These are phyloP conservation scores for Lentinus brumalis DNA, from an alignment of 768 basidiomycete genomes.

Conservation along the genomic window DNA sequence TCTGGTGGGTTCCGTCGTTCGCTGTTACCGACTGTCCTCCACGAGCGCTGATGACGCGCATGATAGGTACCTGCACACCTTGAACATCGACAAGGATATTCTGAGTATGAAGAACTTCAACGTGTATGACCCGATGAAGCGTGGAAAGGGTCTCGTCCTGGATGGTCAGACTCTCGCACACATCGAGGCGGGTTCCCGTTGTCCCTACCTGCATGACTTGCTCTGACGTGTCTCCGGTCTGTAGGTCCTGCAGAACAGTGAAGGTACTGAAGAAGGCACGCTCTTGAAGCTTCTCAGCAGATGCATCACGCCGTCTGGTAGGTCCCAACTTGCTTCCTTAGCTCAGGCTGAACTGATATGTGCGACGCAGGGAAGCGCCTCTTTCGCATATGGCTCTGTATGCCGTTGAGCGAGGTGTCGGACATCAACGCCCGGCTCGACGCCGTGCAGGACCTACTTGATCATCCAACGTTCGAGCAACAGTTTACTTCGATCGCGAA, in stretches of 20 bases:
- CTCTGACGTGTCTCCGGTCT: conserved; percentile 1
- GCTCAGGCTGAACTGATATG: background rate
- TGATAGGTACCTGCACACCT: conserved; percentile 78
- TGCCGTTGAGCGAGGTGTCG: conserved; percentile 77
- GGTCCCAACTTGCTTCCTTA: conserved; percentile 22
- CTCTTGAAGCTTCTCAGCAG: conserved; percentile 78
- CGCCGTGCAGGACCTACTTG: conserved; percentile 89
- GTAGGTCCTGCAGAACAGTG: conserved; percentile 86
- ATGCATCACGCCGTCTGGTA: conserved; percentile 92
- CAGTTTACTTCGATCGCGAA: conserved; percentile 78
- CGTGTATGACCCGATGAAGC: conserved; percentile 92
- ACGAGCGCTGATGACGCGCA: conserved; percentile 14
- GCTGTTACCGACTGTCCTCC: background rate
- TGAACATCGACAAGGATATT: conserved; percentile 96
- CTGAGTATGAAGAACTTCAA: conserved; percentile 98
- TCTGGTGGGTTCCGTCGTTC: conserved; percentile 58
- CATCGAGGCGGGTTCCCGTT: conserved; percentile 65
- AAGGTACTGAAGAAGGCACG: conserved; percentile 91
- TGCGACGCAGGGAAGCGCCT: conserved; percentile 75
- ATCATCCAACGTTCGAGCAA: conserved; percentile 73
- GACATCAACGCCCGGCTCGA: conserved; percentile 94
- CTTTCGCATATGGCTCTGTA: conserved; percentile 96
- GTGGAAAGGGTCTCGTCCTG: conserved; percentile 80
- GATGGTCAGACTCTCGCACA: conserved; percentile 97
- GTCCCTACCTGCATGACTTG: background rate